Base-by-base conservation (phyloP, 2,329 filamentous ascomycete species). In the Ascochyta koolunga region DNA sequence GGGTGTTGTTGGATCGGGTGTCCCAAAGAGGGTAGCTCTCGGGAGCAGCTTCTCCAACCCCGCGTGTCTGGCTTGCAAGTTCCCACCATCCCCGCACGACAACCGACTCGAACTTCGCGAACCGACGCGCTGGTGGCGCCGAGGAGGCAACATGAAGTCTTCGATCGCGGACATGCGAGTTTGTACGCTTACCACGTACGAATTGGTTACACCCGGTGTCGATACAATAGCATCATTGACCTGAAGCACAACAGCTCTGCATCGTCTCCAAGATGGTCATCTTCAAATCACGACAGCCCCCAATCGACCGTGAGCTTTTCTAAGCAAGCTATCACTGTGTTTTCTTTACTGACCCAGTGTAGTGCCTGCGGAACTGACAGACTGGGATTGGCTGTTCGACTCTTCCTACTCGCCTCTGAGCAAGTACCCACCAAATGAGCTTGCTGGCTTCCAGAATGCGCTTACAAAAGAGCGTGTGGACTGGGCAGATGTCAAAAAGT, bases 331-430 rank as follows among this genome's bases (percentile, higher is more conserved):
- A 31, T 5, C 6, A 1, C 25, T 13, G 3, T n/a, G 4, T 5
- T 13, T 19, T n/a, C n/a, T 24, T 11, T 18, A 27, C 33, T 56
- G 13, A 56, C 16, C 2, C 19, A 42, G 9, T 5, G 8, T 50
- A 84, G 83, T 85, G 4, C 83, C 84, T 10, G 77, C 76, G 32
- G 71, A 83, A 54, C 65, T 84, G 22, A 80, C 83, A 7, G 79
- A 84, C 35, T 88, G 84, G 84, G 79, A 83, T 61, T 88, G 83
- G 81, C 77, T 86, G 11, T 86, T 87, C 67, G 80, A 85, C 60
- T 82, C 81, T 1, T 66, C 77, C 4, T 80, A 81, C 60, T 85
- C 82, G 1, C 81, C 81, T 1, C 64, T 83, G 13, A 68, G 68
- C 16, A 76, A 75, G 3, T 72, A 70, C 42, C 72, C 70, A 1